Evolutionary conservation across 2,329 filamentous ascomycete species (phyloP).

Genomic region (Tolypocladium tundrense): DNA sequence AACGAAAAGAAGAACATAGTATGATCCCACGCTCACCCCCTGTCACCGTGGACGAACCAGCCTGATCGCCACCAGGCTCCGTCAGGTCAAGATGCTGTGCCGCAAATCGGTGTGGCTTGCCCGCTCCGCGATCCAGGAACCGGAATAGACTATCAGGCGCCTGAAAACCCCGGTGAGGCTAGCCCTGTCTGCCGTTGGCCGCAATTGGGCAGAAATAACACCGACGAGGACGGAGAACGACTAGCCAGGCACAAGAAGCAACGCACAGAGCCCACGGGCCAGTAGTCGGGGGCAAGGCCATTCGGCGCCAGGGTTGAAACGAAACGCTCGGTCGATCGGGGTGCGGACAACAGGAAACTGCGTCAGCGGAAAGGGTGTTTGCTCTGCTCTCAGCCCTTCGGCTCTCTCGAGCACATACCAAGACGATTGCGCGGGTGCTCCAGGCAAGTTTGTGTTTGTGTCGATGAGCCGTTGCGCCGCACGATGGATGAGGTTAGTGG

Average conservation of each 20-base stretch:
- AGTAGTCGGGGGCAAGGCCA: neutral
- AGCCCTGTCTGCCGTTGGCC: neutral
- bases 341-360: neutral
- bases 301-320: no score
- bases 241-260: no score
- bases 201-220: neutral
- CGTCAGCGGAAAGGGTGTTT: neutral
- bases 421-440: no score
- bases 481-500: neutral
- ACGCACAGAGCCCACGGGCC: neutral
- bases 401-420: no score
- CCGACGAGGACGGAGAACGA: no score
- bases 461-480: neutral
- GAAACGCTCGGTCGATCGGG: neutral
- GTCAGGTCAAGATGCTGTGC: neutral
- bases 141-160: neutral
- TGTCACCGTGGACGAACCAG: neutral
- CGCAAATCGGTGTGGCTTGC: neutral
- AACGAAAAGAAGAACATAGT: neutral
- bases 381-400: neutral
- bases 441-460: neutral
- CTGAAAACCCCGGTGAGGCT: neutral
- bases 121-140: neutral
- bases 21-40: neutral
- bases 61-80: neutral